Conservation (phyloP, 805 yeast species). For the Candida berthetii region DNA sequence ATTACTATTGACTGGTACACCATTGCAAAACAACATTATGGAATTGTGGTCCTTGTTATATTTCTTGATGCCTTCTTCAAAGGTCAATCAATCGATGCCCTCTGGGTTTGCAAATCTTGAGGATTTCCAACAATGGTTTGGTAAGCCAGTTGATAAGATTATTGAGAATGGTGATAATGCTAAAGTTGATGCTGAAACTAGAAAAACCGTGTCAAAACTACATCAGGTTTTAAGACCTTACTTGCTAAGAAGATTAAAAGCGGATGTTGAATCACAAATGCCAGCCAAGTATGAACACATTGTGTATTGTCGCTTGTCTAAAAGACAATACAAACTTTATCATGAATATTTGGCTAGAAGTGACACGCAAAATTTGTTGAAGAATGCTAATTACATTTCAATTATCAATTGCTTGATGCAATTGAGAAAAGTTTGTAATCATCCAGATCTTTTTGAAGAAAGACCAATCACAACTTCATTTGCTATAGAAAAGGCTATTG, state of each 20-base stretch:
- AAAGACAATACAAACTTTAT: conserved; percentile 84
- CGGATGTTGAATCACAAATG: conserved; percentile 98
- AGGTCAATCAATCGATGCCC: conserved; percentile 69
- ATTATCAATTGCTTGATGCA: conserved; percentile 98
- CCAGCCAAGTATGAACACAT: conserved; percentile 97
- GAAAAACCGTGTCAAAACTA: conserved; percentile 75
- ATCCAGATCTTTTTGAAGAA: conserved; percentile 93
- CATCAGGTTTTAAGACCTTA: conserved; percentile 95
- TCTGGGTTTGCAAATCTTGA: conserved; percentile 90
- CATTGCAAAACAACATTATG: conserved; percentile 88
- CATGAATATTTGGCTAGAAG: conserved; percentile 98
- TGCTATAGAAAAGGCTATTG: conserved; percentile 62
- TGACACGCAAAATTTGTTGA: conserved; percentile 87
- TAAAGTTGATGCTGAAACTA: conserved; percentile 68
- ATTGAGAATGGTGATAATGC: conserved; percentile 63
- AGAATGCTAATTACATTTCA: conserved; percentile 90
- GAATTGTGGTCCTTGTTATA: conserved; percentile 95
- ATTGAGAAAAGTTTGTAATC: conserved; percentile 91
- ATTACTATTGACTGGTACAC: conserved; percentile 90
- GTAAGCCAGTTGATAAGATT: conserved; percentile 91
- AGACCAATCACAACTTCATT: conserved; percentile 91
- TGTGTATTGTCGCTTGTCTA: conserved; percentile 84
- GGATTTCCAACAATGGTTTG: conserved; percentile 98
- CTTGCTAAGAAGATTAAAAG: conserved; percentile 81
- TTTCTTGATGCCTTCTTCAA: conserved; percentile 91